phyloP scores from a whole-genome alignment of 225 moss, liverwort and hornwort genomes.

The Antitrichia curtipendula region DNA sequence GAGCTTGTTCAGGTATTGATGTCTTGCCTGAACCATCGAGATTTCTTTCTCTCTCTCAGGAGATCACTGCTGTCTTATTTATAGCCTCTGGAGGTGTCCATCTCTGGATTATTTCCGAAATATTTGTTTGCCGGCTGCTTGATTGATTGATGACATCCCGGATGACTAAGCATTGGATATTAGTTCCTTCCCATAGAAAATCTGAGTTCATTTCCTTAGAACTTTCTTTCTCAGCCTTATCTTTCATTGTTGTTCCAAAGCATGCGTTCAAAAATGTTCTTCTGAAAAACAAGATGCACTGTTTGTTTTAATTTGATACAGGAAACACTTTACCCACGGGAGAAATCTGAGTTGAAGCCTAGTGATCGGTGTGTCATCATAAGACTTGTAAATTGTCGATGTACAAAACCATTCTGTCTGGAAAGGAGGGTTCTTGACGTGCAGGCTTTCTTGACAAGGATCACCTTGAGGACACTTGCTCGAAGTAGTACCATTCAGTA shows the following conservation, averaged over 20 bases:
- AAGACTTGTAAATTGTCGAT: conserved; percentile 47
- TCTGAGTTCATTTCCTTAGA: background rate
- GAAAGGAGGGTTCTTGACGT: conserved; percentile 54
- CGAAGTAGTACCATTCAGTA: conserved; percentile 49
- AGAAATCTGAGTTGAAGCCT: conserved; percentile 37
- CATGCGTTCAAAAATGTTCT: background rate
- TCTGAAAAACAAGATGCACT: background rate
- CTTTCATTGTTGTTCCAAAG: background rate
- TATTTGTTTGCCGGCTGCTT: background rate
- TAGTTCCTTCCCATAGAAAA: background rate
- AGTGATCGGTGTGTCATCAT: conserved; percentile 55
- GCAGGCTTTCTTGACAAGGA: conserved; percentile 47
- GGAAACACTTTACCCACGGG: conserved; percentile 81
- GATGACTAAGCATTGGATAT: background rate
- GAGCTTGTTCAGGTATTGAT: conserved; percentile 66
- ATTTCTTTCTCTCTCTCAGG: background rate
- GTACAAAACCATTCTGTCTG: conserved; percentile 27
- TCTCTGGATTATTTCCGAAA: background rate
- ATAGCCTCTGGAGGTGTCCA: background rate
- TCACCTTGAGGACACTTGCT: conserved; percentile 44
- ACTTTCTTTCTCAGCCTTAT: background rate
- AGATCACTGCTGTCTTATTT: background rate
- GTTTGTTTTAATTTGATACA: conserved; percentile 14
- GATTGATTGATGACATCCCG: background rate
- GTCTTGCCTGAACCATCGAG: background rate